A percentile compares a stretch with the other conserved stretches of the same genome.
phyloP scores from a whole-genome alignment of 345 rosid species.

The Aurinia saxatilis region DNA sequence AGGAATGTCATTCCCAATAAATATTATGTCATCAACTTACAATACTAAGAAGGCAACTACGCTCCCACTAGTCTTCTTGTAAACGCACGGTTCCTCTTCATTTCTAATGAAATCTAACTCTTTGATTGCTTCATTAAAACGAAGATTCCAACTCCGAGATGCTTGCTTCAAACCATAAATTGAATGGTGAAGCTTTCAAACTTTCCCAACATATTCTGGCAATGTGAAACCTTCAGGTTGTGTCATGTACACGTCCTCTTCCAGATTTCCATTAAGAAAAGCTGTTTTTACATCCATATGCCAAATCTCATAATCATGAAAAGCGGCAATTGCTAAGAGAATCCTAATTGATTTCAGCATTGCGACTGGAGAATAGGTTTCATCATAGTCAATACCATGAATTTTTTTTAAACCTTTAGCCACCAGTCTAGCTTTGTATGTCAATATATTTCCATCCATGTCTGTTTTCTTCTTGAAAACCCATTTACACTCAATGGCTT shows the following conservation, averaged over 20 bases:
- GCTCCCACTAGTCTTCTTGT: no score
- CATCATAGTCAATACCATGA: no score
- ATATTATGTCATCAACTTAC: neutral
- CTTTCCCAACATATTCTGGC: neutral
- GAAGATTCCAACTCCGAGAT: no score
- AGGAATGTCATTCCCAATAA: neutral
- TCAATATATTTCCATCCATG: no score
- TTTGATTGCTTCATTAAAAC: no score
- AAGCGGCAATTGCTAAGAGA: neutral
- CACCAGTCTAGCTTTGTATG: no score
- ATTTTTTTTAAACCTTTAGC: no score
- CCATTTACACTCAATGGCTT: no score
- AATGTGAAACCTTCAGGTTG: neutral
- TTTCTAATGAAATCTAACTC: no score
- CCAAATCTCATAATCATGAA: slow-evolving; percentile 1
- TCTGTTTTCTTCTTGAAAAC: no score
- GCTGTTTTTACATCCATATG: neutral
- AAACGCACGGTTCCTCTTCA: no score
- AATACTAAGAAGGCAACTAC: neutral
- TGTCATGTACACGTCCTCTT: neutral
- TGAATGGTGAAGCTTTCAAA: neutral
- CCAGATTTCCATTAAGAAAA: neutral
- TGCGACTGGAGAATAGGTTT: no score
- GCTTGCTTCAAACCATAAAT: neutral
- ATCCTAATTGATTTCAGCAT: neutral